These are phyloP conservation scores for Fusarium dlaminii DNA, from an alignment of 2,329 filamentous ascomycete genomes.

Conservation along the genomic window DNA sequence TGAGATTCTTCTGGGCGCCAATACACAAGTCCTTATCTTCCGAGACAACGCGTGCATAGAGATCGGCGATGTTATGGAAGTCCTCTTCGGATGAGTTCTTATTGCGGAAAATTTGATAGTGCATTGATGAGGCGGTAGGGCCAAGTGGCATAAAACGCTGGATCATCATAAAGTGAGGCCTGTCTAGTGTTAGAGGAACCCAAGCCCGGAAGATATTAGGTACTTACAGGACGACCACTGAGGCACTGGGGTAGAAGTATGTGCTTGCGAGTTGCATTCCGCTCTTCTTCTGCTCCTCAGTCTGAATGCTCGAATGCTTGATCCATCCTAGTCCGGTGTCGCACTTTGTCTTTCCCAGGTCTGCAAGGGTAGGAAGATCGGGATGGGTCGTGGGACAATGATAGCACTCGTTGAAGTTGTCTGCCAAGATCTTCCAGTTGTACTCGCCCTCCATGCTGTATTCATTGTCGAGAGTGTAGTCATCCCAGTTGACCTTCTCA, in stretches of 20 bases:
- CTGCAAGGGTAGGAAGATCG: conserved; percentile 25
- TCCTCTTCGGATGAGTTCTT: conserved; percentile 15
- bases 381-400: conserved; percentile 33
- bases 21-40: conserved; percentile 27
- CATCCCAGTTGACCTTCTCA: conserved; percentile 54
- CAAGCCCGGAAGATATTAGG: rapidly evolving
- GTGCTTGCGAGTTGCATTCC: conserved; percentile 26
- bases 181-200: background rate
- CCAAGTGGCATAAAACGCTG: conserved; percentile 23
- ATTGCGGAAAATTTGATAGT: conserved; percentile 28
- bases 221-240: conserved; percentile 30
- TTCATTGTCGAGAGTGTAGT: conserved; percentile 63
- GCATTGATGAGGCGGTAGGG: conserved; percentile 10
- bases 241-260: conserved; percentile 30
- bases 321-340: conserved; percentile 25
- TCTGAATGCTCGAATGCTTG: conserved; percentile 22
- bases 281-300: conserved; percentile 24
- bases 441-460: conserved; percentile 65
- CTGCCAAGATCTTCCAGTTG: conserved; percentile 69
- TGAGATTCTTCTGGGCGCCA: conserved; percentile 16
- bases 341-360: conserved; percentile 22
- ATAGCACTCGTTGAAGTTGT: conserved; percentile 68
- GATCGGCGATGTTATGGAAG: conserved; percentile 1
- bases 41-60: conserved; percentile 21
- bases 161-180: conserved; percentile 32